Evolutionary conservation across 163 green algal species (phyloP).

Genomic region (Trebouxia gelatinosa): DNA sequence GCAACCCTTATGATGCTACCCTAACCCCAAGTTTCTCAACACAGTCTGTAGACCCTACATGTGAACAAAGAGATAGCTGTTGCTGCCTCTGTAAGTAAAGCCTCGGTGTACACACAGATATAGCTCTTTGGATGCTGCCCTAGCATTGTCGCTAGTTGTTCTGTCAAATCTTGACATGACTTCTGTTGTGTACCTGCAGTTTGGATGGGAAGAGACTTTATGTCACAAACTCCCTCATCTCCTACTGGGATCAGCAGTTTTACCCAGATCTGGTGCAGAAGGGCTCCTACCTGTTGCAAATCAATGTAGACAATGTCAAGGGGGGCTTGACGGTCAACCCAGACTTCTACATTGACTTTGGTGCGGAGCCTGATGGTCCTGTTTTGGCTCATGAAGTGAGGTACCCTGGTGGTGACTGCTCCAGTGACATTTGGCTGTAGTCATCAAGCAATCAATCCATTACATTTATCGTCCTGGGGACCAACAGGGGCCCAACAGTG

Average conservation of each 20-base stretch:
- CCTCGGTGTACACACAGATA: too few species aligned
- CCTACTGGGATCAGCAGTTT: conserved; percentile 83
- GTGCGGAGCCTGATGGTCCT: conserved; percentile 72
- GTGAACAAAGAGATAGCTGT: too few species aligned
- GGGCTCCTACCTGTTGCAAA: conserved; percentile 65
- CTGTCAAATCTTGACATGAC: too few species aligned
- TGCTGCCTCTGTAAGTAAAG: too few species aligned
- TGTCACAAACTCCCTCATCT: conserved; percentile 67
- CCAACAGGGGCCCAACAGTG: too few species aligned
- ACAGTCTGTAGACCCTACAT: too few species aligned
- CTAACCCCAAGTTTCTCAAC: too few species aligned
- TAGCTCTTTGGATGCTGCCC: too few species aligned
- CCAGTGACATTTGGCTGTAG: conserved; percentile 81
- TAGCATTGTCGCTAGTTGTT: too few species aligned
- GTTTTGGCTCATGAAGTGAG: conserved; percentile 77
- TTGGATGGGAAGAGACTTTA: conserved; percentile 79
- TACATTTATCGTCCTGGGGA: too few species aligned
- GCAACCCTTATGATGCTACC: too few species aligned
- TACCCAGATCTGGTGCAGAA: conserved; percentile 72
- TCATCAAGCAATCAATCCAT: too few species aligned
- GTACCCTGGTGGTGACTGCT: conserved; percentile 78
- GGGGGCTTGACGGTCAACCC: conserved; percentile 71
- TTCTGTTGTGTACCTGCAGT: conserved; percentile 35
- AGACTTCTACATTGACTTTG: conserved; percentile 52
- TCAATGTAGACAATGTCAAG: conserved; percentile 76